Percentiles rank a stretch among this genome's conserved stretches.
These are phyloP conservation scores for Colletotrichum sojae DNA, from an alignment of 2,329 filamentous ascomycete species.

Conservation along the genomic window DNA sequence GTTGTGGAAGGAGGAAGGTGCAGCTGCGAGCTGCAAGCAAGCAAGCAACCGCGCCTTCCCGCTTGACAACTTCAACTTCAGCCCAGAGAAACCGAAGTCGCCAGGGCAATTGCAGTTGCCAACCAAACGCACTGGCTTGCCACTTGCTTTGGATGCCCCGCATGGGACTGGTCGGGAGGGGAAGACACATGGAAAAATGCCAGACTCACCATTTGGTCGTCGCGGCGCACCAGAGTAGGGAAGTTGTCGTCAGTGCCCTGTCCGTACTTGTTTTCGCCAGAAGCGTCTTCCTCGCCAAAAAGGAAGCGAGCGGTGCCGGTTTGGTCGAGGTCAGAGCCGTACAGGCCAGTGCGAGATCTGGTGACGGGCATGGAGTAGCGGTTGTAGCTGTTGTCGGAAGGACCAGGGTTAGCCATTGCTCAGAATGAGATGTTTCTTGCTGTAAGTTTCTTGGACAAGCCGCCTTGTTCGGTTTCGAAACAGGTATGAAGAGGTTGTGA, in stretches of 20 bases:
- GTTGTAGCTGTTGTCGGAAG: slow-evolving; percentile 73
- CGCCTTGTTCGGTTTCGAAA: slow-evolving; percentile 17
- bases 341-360: slow-evolving; percentile 75
- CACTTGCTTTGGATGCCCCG: slow-evolving; percentile 1
- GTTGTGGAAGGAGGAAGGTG: slow-evolving; percentile 12
- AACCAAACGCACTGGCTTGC: slow-evolving; percentile 20
- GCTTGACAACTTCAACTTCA: not conserved
- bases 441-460: slow-evolving; percentile 29
- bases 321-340: slow-evolving; percentile 81
- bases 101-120: not conserved
- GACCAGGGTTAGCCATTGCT: slow-evolving; percentile 39
- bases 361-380: slow-evolving; percentile 96
- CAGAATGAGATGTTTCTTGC: slow-evolving; percentile 3
- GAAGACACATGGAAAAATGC: not conserved
- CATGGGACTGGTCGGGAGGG: not conserved
- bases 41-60: not conserved
- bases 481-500: not conserved
- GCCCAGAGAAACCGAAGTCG: not conserved
- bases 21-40: not conserved
- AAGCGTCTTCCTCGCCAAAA: slow-evolving; percentile 83
- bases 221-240: slow-evolving; percentile 82
- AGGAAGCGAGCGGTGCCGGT: slow-evolving; percentile 90
- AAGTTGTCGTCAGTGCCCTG: slow-evolving; percentile 87
- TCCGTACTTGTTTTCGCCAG: slow-evolving; percentile 78
- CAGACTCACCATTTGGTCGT: slow-evolving; percentile 67